These are phyloP conservation scores for Grosmannia serpens DNA, from an alignment of 2,329 filamentous ascomycete species.

Conservation along the genomic window DNA sequence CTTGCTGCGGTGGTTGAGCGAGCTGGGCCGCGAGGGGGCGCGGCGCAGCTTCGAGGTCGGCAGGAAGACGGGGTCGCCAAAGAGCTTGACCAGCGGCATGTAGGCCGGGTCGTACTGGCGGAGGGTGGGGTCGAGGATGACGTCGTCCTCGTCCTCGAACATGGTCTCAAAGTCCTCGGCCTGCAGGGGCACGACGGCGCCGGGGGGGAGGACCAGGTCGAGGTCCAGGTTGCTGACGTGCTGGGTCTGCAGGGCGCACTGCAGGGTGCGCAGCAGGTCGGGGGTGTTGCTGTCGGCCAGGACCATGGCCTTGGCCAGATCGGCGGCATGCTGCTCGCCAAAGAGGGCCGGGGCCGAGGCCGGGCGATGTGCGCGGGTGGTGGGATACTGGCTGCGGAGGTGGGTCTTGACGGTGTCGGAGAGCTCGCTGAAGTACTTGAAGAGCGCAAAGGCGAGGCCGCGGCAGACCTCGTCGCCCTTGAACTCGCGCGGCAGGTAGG, in stretches of 20 bases:
- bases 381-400: constrained; percentile 48
- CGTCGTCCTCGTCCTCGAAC: constrained; percentile 48
- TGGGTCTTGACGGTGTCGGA: constrained; percentile 63
- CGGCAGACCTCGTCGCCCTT: constrained; percentile 92
- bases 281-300: constrained; percentile 64
- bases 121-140: constrained; percentile 51
- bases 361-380: constrained; percentile 43
- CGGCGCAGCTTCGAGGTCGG: constrained; percentile 76
- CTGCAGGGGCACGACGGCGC: constrained; percentile 56
- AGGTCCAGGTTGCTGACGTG: constrained; percentile 76
- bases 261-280: constrained; percentile 62
- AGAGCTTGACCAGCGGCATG: constrained; percentile 60
- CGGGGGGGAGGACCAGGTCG: constrained; percentile 73
- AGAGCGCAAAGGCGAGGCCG: constrained; percentile 80
- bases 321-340: constrained; percentile 83
- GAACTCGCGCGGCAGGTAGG: constrained; percentile 80
- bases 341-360: constrained; percentile 62
- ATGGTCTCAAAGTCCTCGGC: constrained; percentile 48
- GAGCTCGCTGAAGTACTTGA: constrained; percentile 89
- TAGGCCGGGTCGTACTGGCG: constrained; percentile 63
- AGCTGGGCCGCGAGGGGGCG: constrained; percentile 76
- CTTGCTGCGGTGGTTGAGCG: constrained; percentile 59
- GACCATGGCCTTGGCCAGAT: constrained; percentile 75
- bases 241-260: constrained; percentile 68
- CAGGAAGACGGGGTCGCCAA: constrained; percentile 77